These are phyloP conservation scores for Populus hybrid DNA, from an alignment of 441 rosid genomes.

Conservation along the genomic window DNA sequence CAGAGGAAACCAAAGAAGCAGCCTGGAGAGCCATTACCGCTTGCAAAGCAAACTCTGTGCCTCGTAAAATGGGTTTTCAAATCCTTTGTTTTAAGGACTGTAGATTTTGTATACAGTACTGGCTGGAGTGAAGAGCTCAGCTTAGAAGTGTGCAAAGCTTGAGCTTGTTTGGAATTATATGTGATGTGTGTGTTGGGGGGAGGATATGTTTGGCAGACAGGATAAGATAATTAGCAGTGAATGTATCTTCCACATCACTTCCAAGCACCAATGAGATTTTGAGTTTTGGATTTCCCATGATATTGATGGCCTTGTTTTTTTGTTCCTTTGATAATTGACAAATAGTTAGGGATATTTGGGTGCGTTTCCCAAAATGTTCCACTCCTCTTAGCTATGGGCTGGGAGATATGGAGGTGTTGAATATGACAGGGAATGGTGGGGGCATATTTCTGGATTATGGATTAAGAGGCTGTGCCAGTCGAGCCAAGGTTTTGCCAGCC, in stretches of 20 bases:
- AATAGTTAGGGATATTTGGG: slow-evolving; percentile 32
- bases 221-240: slow-evolving; percentile 53
- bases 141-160: neutral
- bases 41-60: neutral
- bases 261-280: slow-evolving; percentile 46
- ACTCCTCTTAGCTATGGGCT: slow-evolving; percentile 31
- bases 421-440: too few relatives aligned
- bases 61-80: neutral
- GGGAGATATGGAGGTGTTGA: neutral
- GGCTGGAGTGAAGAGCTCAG: neutral
- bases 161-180: slow-evolving; percentile 15
- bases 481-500: too few relatives aligned
- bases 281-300: slow-evolving; percentile 52
- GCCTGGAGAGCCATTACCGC: slow-evolving; percentile 69
- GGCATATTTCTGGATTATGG: too few relatives aligned
- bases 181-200: neutral
- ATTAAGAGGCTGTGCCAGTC: too few relatives aligned
- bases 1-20: slow-evolving; percentile 71
- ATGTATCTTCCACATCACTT: slow-evolving; percentile 44
- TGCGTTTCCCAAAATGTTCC: slow-evolving; percentile 13
- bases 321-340: neutral
- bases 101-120: neutral
- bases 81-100: neutral
- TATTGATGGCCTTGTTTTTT: slow-evolving; percentile 5
- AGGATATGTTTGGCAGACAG: slow-evolving; percentile 28